Conservation (phyloP, 352 stramenopile genomes). For the Globisporangium camurandrum region DNA sequence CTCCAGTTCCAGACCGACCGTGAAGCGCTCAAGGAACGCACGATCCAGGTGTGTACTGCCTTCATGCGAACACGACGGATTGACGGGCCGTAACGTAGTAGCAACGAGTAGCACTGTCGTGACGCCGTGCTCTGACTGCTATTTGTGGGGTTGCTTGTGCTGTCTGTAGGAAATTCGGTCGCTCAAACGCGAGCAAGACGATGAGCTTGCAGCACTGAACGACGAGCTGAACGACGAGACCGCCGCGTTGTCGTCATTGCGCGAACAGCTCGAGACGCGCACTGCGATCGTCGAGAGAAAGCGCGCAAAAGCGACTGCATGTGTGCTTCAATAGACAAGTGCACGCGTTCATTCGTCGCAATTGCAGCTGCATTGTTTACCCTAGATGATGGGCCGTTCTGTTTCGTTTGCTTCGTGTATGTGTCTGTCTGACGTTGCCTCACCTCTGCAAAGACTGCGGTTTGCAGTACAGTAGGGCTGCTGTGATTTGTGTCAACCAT, state of each 20-base stretch:
- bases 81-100: too few species aligned
- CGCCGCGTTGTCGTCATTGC: slow-evolving; percentile 33
- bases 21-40: slow-evolving; percentile 49
- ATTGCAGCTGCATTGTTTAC: too few species aligned
- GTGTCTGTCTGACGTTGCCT: too few species aligned
- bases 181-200: slow-evolving; percentile 53
- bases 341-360: background rate
- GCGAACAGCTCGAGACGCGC: slow-evolving; percentile 45
- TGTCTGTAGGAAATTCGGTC: slow-evolving; percentile 38
- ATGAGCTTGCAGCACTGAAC: slow-evolving; percentile 37
- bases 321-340: slow-evolving; percentile 30
- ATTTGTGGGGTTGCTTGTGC: background rate
- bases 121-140: background rate
- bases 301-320: slow-evolving; percentile 32
- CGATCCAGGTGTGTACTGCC: slow-evolving; percentile 30
- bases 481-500: background rate
- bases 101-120: too few species aligned
- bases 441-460: too few species aligned
- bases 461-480: background rate
- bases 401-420: background rate
- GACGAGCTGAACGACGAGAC: slow-evolving; percentile 44
- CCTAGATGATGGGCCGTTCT: background rate
- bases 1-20: slow-evolving; percentile 47
- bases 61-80: too few species aligned
- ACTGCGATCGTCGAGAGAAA: slow-evolving; percentile 29